phyloP scores from a whole-genome alignment of 371 early-diverging fungal genomes.

The Ordospora colligata region DNA sequence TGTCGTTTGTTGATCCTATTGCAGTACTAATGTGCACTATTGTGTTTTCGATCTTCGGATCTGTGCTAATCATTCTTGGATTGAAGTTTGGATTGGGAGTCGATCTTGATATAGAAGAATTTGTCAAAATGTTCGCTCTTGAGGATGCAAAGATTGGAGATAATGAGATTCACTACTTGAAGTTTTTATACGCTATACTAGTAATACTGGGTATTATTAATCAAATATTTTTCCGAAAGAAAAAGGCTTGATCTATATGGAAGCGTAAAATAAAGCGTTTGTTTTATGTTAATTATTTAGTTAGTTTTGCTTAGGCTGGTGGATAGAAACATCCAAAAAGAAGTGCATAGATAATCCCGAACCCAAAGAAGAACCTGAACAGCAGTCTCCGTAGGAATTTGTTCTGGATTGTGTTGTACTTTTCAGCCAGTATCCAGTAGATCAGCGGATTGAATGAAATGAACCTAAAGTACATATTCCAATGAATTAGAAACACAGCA shows the following conservation, averaged over 20 bases:
- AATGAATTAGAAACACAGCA: conserved; percentile 55
- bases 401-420: conserved; percentile 10
- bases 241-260: neutral
- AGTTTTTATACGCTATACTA: neutral
- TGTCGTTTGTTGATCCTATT: neutral
- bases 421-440: conserved; percentile 47
- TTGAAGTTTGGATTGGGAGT: neutral
- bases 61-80: neutral
- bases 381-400: neutral
- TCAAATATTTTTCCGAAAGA: neutral
- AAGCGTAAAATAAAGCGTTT: neutral
- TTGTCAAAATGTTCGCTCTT: neutral
- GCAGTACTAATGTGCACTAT: neutral
- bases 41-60: neutral
- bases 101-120: neutral
- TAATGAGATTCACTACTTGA: too few species aligned
- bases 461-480: conserved; percentile 60
- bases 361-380: conserved; percentile 49
- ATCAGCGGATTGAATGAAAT: conserved; percentile 59
- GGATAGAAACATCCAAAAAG: conserved; percentile 59
- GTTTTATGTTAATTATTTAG: conserved; percentile 4
- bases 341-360: conserved; percentile 48
- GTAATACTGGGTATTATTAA: neutral
- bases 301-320: conserved; percentile 39
- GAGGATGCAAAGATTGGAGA: too few species aligned